Evolutionary conservation across 306 rosid species (phyloP).

Genomic region (Sophora flavescens): DNA sequence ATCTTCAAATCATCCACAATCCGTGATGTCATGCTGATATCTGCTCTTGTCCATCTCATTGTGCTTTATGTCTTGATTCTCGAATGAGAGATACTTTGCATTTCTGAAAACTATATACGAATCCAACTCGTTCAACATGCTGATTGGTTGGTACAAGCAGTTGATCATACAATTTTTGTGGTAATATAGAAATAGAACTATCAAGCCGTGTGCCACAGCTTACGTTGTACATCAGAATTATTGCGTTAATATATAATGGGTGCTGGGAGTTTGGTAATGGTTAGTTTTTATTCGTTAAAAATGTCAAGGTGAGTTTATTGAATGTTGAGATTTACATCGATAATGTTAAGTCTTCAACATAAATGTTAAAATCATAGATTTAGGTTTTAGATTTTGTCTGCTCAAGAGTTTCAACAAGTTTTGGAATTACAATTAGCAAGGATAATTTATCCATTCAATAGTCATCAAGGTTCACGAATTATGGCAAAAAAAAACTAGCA

Average conservation of each 20-base stretch:
- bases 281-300: background rate
- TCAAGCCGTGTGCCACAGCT: slow-evolving; percentile 37
- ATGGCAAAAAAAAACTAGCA: too few species aligned
- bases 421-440: too few species aligned
- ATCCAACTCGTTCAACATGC: slow-evolving; percentile 39
- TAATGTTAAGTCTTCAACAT: too few species aligned
- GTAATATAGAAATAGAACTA: slow-evolving; percentile 31
- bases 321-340: background rate
- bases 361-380: too few species aligned
- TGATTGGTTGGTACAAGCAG: slow-evolving; percentile 40
- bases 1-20: slow-evolving; percentile 67
- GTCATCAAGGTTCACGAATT: too few species aligned
- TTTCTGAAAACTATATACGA: slow-evolving; percentile 24
- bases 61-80: slow-evolving; percentile 29
- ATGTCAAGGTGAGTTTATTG: slow-evolving; percentile 7
- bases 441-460: too few species aligned
- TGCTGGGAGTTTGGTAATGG: slow-evolving; percentile 31
- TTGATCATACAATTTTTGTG: slow-evolving; percentile 45
- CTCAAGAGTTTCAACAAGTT: too few species aligned
- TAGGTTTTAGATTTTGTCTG: too few species aligned
- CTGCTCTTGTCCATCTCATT: slow-evolving; percentile 8
- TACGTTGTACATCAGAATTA: slow-evolving; percentile 49
- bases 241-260: slow-evolving; percentile 30
- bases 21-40: slow-evolving; percentile 74
- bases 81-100: slow-evolving; percentile 13